These are phyloP conservation scores for Naganishia antarctica DNA, from an alignment of 768 basidiomycete species.

Conservation along the genomic window DNA sequence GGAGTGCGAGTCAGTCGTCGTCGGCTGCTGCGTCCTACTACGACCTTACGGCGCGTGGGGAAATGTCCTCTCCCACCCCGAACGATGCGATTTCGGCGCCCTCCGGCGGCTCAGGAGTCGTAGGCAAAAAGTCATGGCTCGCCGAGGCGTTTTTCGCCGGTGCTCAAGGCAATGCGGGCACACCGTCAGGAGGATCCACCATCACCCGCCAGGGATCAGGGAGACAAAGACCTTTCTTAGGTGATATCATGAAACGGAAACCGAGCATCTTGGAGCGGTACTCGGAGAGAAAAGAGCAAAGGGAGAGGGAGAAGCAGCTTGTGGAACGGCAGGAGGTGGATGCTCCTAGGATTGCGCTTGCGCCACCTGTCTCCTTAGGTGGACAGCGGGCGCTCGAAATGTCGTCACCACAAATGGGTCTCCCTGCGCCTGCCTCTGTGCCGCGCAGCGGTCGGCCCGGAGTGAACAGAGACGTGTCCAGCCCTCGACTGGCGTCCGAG, in stretches of 20 bases:
- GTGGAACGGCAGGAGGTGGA: background rate
- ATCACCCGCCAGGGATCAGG: background rate
- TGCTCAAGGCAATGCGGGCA: background rate
- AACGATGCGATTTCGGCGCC: background rate
- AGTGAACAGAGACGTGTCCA: constrained; percentile 36
- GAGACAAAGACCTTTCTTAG: constrained; percentile 2
- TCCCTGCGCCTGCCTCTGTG: constrained; percentile 60
- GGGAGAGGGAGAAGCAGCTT: background rate
- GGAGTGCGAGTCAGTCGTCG: constrained; percentile 21
- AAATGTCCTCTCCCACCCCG: constrained; percentile 11
- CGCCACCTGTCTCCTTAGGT: background rate
- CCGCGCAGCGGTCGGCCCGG: constrained; percentile 65
- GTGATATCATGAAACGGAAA: constrained; percentile 19
- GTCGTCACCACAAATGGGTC: constrained; percentile 59
- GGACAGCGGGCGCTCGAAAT: background rate
- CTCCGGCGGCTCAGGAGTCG: constrained; percentile 30
- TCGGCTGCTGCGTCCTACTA: constrained; percentile 11
- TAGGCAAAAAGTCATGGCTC: constrained; percentile 46
- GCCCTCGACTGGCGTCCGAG: constrained; percentile 42
- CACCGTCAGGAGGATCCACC: no score
- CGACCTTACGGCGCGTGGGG: constrained; percentile 18
- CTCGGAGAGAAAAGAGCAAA: constrained; percentile 10
- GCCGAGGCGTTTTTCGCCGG: constrained; percentile 44
- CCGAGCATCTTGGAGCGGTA: constrained; percentile 5
- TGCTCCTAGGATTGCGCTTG: background rate